Evolutionary conservation across 2,329 filamentous ascomycete genomes (phyloP), one percentile per base, ranked within the genome.

Genomic region (Ophiostoma angusticollis): DNA sequence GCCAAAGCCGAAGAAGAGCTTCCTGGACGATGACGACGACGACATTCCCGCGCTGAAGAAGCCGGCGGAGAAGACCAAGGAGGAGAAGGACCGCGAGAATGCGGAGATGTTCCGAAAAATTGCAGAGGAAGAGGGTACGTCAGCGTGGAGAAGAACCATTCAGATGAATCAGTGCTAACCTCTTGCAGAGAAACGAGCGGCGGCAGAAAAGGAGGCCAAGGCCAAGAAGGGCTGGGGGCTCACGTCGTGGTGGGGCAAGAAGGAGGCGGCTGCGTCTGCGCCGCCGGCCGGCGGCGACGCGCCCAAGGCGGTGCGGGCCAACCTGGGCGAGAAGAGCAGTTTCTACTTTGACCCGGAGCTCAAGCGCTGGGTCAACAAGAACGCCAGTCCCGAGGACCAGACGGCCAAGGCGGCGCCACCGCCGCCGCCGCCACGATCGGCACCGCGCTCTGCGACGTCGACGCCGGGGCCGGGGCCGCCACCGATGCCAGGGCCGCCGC

Each of bases 291-390:
- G 50, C 61, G 33, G 25, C 7, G 56, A 60, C n/a, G 57, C 65
- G 5, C 69, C 68, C 54, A 80, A 80, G 53, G 65, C 87, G n/a
- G 84, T 95, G 57, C 78, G 75, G 50, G 91, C 93, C 45, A 98
- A 98, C 54, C 72, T 98, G 8, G 93, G 89, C 45, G 93, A 98
- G 58, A 77, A 91, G 54, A 94, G 77, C 58, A 85, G 78, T 32
- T 95, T 98, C 59, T 80, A 89, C 49, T 98, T 91, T 53, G 91
- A 98, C 54, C 82, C 86, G 3, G 84, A 95, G n/a, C 72, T 94
- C 37, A 93, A 93, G 65, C 86, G 91, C 56, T 98, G 93, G 93
- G 70, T 98, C 56, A 96, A 98, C 65, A 95, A 95, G 67, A 95
- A 94, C 56, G 75, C 76, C 9, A 79, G 79, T 11, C 71, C 74